Percentiles rank a stretch among this genome's conserved stretches.
phyloP scores from a whole-genome alignment of 495 filamentous ascomycete genomes.

The Hypoxylon intermedium region DNA sequence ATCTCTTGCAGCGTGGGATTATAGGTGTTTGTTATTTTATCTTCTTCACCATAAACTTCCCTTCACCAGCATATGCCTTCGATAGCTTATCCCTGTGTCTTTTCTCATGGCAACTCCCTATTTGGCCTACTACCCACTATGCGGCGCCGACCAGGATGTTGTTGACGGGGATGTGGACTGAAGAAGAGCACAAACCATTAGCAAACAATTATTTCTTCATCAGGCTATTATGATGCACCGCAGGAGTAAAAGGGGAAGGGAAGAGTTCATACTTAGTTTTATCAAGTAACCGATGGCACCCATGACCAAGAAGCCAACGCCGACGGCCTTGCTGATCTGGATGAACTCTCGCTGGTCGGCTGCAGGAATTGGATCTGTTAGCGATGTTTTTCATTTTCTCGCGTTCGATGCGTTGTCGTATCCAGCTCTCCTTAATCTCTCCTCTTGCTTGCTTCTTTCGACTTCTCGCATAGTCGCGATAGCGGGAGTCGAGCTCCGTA shows the following conservation, averaged over 20 bases:
- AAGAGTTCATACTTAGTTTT: conserved; percentile 81
- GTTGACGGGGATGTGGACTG: conserved; percentile 50
- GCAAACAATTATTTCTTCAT: conserved; percentile 61
- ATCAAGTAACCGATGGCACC: conserved; percentile 82
- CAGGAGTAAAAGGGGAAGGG: neutral
- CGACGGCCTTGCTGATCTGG: conserved; percentile 95
- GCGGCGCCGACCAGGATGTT: conserved; percentile 57
- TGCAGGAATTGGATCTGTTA: conserved; percentile 14
- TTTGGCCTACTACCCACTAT: conserved; percentile 24
- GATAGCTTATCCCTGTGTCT: neutral
- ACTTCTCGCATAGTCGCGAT: neutral
- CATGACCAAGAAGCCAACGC: conserved; percentile 88
- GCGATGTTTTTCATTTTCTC: conserved; percentile 23
- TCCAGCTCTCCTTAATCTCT: too few relatives aligned
- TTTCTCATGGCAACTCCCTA: conserved; percentile 4
- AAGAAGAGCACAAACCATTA: conserved; percentile 6
- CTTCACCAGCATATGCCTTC: neutral
- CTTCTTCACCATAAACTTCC: neutral
- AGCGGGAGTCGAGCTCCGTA: neutral
- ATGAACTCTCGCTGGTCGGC: conserved; percentile 87
- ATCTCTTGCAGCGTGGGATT: conserved; percentile 17
- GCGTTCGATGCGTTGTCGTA: too few relatives aligned
- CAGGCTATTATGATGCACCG: conserved; percentile 57
- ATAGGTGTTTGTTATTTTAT: neutral
- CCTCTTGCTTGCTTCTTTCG: neutral